Percentiles rank a stretch among this genome's conserved stretches.
Conservation (phyloP, 202 grass and related monocot species). For the Carex sylvatica region DNA sequence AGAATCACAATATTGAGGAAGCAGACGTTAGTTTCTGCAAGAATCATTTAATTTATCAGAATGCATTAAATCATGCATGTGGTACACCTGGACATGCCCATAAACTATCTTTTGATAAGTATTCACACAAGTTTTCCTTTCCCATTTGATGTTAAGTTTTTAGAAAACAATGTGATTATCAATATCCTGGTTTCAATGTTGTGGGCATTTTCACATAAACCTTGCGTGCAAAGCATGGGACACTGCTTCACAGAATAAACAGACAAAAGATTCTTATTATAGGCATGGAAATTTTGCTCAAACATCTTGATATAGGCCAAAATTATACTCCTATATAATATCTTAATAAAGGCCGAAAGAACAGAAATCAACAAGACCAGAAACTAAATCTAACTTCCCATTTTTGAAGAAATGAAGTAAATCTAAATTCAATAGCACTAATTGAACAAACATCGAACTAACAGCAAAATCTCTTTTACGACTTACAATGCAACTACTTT, state of each 20-base stretch:
- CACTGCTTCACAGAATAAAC: background rate
- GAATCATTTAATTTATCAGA: background rate
- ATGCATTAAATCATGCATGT: background rate
- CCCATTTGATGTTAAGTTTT: background rate
- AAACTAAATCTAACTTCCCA: background rate
- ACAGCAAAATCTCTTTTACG: background rate
- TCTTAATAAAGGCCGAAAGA: background rate
- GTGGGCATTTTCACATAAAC: conserved; percentile 21
- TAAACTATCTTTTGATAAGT: background rate
- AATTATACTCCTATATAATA: background rate
- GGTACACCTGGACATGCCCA: background rate
- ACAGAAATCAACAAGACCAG: background rate
- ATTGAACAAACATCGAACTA: conserved; percentile 3
- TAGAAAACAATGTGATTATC: background rate
- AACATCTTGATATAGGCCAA: background rate
- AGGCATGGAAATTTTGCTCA: background rate
- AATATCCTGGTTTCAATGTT: background rate
- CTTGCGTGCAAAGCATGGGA: background rate
- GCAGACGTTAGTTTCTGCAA: background rate
- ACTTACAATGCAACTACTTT: conserved; percentile 63
- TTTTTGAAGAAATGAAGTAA: background rate
- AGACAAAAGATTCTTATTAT: background rate
- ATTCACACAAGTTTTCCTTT: background rate
- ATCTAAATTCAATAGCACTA: conserved; percentile 7
- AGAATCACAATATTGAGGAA: background rate